Evolutionary conservation across 176 grass and related monocot species (phyloP), one percentile per base, ranked within the genome.

Genomic region (Carex cristatella): DNA sequence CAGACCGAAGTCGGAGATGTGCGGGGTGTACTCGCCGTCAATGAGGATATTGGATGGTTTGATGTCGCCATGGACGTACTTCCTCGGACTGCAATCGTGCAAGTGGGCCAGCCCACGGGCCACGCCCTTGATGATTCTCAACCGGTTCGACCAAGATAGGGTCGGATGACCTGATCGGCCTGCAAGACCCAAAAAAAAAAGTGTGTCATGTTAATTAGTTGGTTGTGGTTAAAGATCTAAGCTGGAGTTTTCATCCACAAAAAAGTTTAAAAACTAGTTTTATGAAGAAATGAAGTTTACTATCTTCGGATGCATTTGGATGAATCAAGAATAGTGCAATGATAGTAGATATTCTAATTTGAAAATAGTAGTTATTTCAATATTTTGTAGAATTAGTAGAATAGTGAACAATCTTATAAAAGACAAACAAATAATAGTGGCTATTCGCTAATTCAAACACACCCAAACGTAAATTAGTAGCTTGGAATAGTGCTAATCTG

Each of bases 31-130:
- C 76, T 98, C 93, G 6, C 63, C 85, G 64, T 95, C 93, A 33
- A 98, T 91, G 63, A 98, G 95, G 91, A 98, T 86, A 91, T 98
- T 98, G 61, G 95, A 92, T 1, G 95, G 93, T 84, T 98, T 98
- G 69, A 98, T 84, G 79, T 95, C 93, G 60, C 93, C 93, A 12
- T 98, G 95, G 65, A 94, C 87, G 46, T 91, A 85, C 60, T 92
- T 92, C 10, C 89, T 88, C 1, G 89, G 91, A 85, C 83, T 93
- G 83, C 83, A 90, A 46, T 98, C 95, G 23, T 98, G 95, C 69
- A 98, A 83, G 85, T 95, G 80, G 19, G 93, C 89, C 33, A 98
- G 80, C 48, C 95, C 95, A 12, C 88, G 88, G 32, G 93, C 93
- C 67, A 81, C 61, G 11, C 95, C 95, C 83, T 69, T 88, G 18